phyloP scores from a whole-genome alignment of 108 stramenopile species.

The Discostella stelligeroides region DNA sequence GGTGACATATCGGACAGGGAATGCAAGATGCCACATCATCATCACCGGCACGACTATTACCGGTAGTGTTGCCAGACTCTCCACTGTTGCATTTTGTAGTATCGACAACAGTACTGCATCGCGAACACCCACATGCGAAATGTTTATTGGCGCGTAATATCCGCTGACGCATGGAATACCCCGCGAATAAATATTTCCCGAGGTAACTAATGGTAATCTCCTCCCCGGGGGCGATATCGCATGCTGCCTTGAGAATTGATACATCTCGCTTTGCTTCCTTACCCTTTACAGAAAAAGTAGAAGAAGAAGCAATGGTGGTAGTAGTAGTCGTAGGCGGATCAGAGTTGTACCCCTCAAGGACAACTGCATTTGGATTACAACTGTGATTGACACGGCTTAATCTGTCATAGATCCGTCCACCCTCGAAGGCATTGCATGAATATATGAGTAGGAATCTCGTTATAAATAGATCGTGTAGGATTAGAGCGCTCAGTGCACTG shows the following conservation, averaged over 20 bases:
- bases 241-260: conserved; percentile 56
- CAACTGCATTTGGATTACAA: conserved; percentile 81
- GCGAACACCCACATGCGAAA: conserved; percentile 71
- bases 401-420: conserved; percentile 68
- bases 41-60: too few species aligned
- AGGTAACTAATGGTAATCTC: conserved; percentile 84
- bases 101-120: conserved; percentile 44
- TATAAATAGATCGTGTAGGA: background rate
- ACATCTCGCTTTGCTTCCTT: conserved; percentile 25
- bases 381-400: conserved; percentile 77
- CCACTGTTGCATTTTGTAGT: background rate
- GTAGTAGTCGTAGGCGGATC: too few species aligned
- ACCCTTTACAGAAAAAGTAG: too few species aligned
- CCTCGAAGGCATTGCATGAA: conserved; percentile 84
- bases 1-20: conserved; percentile 76
- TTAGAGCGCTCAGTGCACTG: conserved; percentile 18
- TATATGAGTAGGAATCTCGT: conserved; percentile 63
- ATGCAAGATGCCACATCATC: conserved; percentile 70
- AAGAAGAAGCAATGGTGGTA: too few species aligned
- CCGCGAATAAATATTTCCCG: conserved; percentile 67
- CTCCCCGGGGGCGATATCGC: conserved; percentile 60
- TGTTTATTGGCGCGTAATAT: conserved; percentile 62
- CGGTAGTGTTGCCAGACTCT: too few species aligned
- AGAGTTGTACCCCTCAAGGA: conserved; percentile 29
- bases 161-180: conserved; percentile 52